Evolutionary conservation across 2,329 filamentous ascomycete species (phyloP).

Genomic region (Pezicula radicicola): DNA sequence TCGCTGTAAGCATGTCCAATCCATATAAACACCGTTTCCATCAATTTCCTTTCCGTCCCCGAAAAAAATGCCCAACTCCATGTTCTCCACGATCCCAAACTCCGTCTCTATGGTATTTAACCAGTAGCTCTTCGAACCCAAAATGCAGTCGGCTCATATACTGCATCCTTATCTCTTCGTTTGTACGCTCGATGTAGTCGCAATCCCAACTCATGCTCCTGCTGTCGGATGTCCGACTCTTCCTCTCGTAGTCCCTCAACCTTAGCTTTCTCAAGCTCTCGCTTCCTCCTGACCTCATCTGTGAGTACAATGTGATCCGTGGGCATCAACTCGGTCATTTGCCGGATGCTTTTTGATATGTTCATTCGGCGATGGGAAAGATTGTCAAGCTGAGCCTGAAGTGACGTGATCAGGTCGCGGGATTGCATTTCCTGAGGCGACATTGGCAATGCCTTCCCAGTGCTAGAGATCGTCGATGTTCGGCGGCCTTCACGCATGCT

Average conservation of each 20-base stretch:
- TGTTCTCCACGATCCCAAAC: not conserved
- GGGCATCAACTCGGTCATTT: constrained; percentile 77
- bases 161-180: constrained; percentile 64
- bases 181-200: constrained; percentile 74
- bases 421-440: constrained; percentile 58
- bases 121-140: constrained; percentile 79
- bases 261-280: constrained; percentile 55
- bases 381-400: constrained; percentile 63
- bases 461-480: constrained; percentile 11
- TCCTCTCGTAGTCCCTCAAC: constrained; percentile 64
- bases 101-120: constrained; percentile 30
- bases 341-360: constrained; percentile 67
- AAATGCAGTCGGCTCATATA: constrained; percentile 63
- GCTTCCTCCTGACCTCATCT: constrained; percentile 58
- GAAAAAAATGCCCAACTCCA: not conserved
- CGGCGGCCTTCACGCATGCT: constrained; percentile 18
- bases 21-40: not conserved
- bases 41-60: not conserved
- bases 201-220: constrained; percentile 77
- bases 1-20: not conserved
- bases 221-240: constrained; percentile 68
- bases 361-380: constrained; percentile 68
- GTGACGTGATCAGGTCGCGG: constrained; percentile 61
- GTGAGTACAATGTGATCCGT: constrained; percentile 66
- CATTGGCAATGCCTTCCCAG: constrained; percentile 56